Evolutionary conservation across 2,329 filamentous ascomycete genomes (phyloP).

Genomic region (Penicillium verrucosum): DNA sequence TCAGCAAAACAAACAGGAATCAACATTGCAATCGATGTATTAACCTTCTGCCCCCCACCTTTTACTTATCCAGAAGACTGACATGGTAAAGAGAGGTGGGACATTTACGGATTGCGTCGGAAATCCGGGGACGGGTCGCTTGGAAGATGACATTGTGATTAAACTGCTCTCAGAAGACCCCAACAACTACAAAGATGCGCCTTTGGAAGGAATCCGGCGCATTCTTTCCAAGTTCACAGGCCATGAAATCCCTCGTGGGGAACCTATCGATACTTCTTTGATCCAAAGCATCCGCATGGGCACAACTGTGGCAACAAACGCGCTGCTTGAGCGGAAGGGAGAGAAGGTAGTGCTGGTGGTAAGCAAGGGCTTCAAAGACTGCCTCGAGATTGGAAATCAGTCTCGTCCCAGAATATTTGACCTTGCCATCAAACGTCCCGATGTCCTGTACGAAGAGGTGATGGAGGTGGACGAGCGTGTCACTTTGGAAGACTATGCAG

Average conservation of each 20-base stretch:
- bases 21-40: constrained; percentile 25
- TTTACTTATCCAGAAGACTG: not conserved
- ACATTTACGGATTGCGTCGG: constrained; percentile 26
- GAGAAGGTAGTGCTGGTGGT: constrained; percentile 85
- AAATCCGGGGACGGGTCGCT: constrained; percentile 56
- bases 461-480: constrained; percentile 90
- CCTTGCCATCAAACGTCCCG: constrained; percentile 78
- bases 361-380: constrained; percentile 84
- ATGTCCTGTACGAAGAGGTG: constrained; percentile 79
- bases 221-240: constrained; percentile 75
- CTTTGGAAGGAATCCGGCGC: constrained; percentile 83
- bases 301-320: constrained; percentile 91
- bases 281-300: constrained; percentile 96
- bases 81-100: constrained; percentile 18
- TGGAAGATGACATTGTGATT: constrained; percentile 71
- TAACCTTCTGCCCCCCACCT: not conserved
- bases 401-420: constrained; percentile 88
- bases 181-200: constrained; percentile 84
- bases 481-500: constrained; percentile 86
- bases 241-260: constrained; percentile 72
- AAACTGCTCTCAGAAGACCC: constrained; percentile 90
- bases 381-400: constrained; percentile 85
- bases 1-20: constrained; percentile 13
- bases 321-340: constrained; percentile 82
- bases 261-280: constrained; percentile 73